Conservation (phyloP, 2,329 filamentous ascomycete species). For the Incumbomyces delicatus region DNA sequence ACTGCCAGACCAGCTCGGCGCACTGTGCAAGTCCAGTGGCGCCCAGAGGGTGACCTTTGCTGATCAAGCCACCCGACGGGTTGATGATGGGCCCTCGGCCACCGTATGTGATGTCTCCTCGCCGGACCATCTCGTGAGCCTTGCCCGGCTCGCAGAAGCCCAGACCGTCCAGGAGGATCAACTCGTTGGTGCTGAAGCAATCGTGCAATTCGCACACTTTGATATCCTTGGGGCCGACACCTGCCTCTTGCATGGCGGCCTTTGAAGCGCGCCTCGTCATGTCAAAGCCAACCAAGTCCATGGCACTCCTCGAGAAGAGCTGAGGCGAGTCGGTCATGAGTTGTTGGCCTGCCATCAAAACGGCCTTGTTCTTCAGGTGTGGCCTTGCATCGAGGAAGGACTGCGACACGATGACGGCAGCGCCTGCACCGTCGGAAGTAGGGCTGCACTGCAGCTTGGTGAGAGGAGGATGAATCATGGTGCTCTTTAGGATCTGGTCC, state of each 20-base stretch:
- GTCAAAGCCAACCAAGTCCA: slow-evolving; percentile 81
- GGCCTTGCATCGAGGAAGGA: slow-evolving; percentile 80
- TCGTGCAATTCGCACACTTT: slow-evolving; percentile 90
- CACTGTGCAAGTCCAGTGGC: slow-evolving; percentile 91
- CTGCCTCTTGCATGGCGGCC: slow-evolving; percentile 64
- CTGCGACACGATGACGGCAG: slow-evolving; percentile 80
- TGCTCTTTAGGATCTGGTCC: slow-evolving; percentile 65
- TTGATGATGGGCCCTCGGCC: slow-evolving; percentile 67
- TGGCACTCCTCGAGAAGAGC: slow-evolving; percentile 68
- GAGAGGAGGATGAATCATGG: slow-evolving; percentile 74
- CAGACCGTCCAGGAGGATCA: slow-evolving; percentile 79
- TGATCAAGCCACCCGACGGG: slow-evolving; percentile 87
- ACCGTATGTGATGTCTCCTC: slow-evolving; percentile 86
- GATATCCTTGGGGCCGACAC: slow-evolving; percentile 56
- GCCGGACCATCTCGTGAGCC: slow-evolving; percentile 81
- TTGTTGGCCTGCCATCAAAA: slow-evolving; percentile 79
- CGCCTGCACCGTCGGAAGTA: slow-evolving; percentile 84
- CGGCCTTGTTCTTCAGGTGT: slow-evolving; percentile 67
- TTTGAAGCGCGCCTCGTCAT: slow-evolving; percentile 68
- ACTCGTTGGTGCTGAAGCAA: slow-evolving; percentile 92
- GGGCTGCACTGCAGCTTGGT: slow-evolving; percentile 98
- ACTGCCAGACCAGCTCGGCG: slow-evolving; percentile 91
- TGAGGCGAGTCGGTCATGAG: slow-evolving; percentile 71
- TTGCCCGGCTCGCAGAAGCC: slow-evolving; percentile 69
- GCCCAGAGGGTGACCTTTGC: slow-evolving; percentile 88